Percentiles rank a stretch among this genome's conserved stretches.
Conservation (phyloP, 2,329 filamentous ascomycete genomes). For the Penicillium sp. region DNA sequence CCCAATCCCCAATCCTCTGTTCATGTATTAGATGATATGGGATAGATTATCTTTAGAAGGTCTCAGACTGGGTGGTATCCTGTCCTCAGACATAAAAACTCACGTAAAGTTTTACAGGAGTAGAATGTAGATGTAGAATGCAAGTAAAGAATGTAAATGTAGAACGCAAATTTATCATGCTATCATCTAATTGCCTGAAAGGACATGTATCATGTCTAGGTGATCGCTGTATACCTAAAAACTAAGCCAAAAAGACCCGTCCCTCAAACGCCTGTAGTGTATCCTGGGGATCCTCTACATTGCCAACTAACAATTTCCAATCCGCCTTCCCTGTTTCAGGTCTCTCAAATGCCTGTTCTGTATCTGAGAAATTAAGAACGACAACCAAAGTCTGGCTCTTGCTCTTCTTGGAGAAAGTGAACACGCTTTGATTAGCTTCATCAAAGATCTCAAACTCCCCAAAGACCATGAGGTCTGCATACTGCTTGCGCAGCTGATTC, state of each 20-base stretch:
- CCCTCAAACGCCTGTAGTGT: conserved; percentile 36
- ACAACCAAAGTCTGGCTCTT: conserved; percentile 8
- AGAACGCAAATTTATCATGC: neutral
- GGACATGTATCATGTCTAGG: neutral
- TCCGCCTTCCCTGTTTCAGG: neutral
- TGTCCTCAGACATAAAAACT: no score
- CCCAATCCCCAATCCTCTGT: no score
- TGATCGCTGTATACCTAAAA: neutral
- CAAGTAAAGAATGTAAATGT: no score
- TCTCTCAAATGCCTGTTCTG: conserved; percentile 3
- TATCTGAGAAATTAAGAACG: conserved; percentile 19
- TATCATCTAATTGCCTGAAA: neutral
- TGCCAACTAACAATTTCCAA: conserved; percentile 26
- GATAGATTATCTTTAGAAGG: no score
- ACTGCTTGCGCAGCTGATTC: conserved; percentile 51
- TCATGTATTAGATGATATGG: no score
- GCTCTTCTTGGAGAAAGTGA: conserved; percentile 25
- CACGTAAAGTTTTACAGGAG: no score
- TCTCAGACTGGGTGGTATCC: no score
- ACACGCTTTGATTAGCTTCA: conserved; percentile 10
- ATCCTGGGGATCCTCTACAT: conserved; percentile 21
- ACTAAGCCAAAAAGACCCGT: conserved; percentile 29
- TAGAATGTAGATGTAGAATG: no score
- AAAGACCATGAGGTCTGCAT: conserved; percentile 59
- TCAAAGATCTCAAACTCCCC: conserved; percentile 23